These are phyloP conservation scores for Pulchroboletus neoregius DNA, from an alignment of 1,284 basidiomycete genomes.

Conservation along the genomic window DNA sequence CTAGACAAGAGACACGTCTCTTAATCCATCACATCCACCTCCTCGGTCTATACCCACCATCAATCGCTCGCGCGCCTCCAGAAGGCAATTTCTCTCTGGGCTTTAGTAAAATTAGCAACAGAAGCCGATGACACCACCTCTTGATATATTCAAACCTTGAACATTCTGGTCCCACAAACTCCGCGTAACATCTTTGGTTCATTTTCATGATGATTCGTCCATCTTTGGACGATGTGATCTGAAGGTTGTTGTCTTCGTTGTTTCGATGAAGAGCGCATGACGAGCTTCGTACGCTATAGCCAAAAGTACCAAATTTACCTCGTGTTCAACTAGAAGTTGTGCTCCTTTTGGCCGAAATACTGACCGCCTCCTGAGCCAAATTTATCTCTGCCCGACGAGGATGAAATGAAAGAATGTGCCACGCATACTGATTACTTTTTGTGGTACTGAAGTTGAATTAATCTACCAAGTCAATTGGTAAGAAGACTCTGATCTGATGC, in stretches of 20 bases:
- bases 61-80: constrained; percentile 5
- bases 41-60: constrained; percentile 28
- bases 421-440: neutral
- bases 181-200: constrained; percentile 17
- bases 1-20: constrained; percentile 6
- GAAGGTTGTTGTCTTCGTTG: constrained; percentile 13
- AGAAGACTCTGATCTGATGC: constrained; percentile 2
- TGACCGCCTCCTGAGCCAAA: constrained; percentile 11
- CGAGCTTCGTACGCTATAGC: constrained; percentile 7
- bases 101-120: constrained; percentile 9
- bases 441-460: constrained; percentile 1
- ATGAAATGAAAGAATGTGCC: constrained; percentile 3
- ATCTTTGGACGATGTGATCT: constrained; percentile 15
- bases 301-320: constrained; percentile 15
- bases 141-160: constrained; percentile 12
- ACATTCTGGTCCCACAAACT: constrained; percentile 17
- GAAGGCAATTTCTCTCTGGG: constrained; percentile 18
- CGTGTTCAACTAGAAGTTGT: constrained; percentile 19
- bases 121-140: constrained; percentile 3
- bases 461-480: constrained; percentile 7
- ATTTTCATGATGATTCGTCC: constrained; percentile 3
- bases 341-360: constrained; percentile 4
- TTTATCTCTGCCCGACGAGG: constrained; percentile 5
- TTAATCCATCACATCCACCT: constrained; percentile 15
- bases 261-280: constrained; percentile 19